Conservation (phyloP, 2,329 filamentous ascomycete species). For the Aspergillus quadricinctus region DNA sequence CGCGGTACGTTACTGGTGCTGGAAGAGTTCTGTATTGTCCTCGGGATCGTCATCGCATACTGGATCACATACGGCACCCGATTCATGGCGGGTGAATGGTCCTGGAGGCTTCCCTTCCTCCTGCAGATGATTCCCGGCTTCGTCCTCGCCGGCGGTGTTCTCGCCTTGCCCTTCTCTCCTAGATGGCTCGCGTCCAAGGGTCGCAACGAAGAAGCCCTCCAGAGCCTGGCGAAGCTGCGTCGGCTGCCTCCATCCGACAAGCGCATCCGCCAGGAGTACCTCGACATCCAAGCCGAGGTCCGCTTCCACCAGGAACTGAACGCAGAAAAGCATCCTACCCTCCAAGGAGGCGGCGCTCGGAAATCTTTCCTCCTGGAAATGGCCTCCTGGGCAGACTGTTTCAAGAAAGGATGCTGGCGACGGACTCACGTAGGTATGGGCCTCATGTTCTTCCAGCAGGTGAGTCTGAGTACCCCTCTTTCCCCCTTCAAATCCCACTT, state of each 20-base stretch:
- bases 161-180: slow-evolving; percentile 52
- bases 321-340: slow-evolving; percentile 35
- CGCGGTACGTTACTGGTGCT: slow-evolving; percentile 44
- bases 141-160: slow-evolving; percentile 33
- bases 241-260: slow-evolving; percentile 46
- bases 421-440: slow-evolving; percentile 49
- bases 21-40: slow-evolving; percentile 40
- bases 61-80: slow-evolving; percentile 43
- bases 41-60: slow-evolving; percentile 40
- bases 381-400: slow-evolving; percentile 48
- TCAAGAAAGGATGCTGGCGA: slow-evolving; percentile 47
- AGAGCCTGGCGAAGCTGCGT: slow-evolving; percentile 47
- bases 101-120: slow-evolving; percentile 47
- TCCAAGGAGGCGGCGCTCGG: slow-evolving; percentile 30
- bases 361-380: slow-evolving; percentile 46
- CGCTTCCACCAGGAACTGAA: slow-evolving; percentile 47
- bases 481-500: too few species aligned
- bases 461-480: slow-evolving; percentile 19
- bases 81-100: slow-evolving; percentile 44
- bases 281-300: slow-evolving; percentile 51
- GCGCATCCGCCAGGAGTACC: slow-evolving; percentile 49
- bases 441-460: slow-evolving; percentile 57
- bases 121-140: slow-evolving; percentile 44
- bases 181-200: slow-evolving; percentile 50
- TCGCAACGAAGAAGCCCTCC: slow-evolving; percentile 47